These are phyloP conservation scores for Xylariales sp. DNA, from an alignment of 2,329 filamentous ascomycete genomes.

Conservation along the genomic window DNA sequence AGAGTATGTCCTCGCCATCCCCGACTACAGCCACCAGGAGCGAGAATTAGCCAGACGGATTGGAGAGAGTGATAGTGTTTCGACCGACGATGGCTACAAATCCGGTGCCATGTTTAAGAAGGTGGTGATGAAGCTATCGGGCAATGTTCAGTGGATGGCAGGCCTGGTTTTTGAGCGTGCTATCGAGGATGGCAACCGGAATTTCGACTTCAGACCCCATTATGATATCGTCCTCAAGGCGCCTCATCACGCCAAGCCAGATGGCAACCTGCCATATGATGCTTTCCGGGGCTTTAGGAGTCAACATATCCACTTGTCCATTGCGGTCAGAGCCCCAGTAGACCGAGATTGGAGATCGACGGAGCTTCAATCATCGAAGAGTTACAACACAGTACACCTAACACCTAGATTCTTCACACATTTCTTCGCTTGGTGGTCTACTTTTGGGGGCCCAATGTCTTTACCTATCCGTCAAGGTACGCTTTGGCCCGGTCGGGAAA, in stretches of 20 bases:
- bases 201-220: constrained; percentile 86
- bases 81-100: constrained; percentile 61
- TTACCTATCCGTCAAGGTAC: constrained; percentile 88
- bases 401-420: constrained; percentile 96
- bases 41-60: constrained; percentile 53
- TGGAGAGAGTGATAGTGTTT: constrained; percentile 54
- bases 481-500: constrained; percentile 88
- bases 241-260: constrained; percentile 65
- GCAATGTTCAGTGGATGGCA: constrained; percentile 88
- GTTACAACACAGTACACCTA: constrained; percentile 95
- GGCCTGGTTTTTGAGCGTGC: constrained; percentile 91
- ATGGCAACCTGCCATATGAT: constrained; percentile 64
- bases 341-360: constrained; percentile 81
- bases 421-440: constrained; percentile 96
- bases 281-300: constrained; percentile 97
- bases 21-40: constrained; percentile 87
- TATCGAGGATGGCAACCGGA: constrained; percentile 65
- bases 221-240: constrained; percentile 87
- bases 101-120: constrained; percentile 91
- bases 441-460: constrained; percentile 93
- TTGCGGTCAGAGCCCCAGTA: constrained; percentile 82
- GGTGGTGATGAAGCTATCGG: constrained; percentile 97
- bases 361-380: constrained; percentile 71
- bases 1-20: constrained; percentile 90
- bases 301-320: constrained; percentile 91